phyloP scores from a whole-genome alignment of 1,284 basidiomycete species.

The Rhodotorula sp. region DNA sequence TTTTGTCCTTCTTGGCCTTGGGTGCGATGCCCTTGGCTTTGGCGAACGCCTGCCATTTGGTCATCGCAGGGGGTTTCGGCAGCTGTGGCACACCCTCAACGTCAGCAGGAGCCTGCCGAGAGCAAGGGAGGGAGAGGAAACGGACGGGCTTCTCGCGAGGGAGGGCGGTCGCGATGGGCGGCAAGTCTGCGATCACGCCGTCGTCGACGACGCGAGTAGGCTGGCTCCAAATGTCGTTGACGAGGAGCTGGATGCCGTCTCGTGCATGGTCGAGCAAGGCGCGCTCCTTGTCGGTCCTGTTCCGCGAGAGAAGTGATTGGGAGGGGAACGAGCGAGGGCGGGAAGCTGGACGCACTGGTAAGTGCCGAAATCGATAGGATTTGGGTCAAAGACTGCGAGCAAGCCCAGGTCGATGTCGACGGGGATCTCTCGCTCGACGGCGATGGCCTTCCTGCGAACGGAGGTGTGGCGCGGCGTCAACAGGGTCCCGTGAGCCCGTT shows the following conservation, averaged over 20 bases:
- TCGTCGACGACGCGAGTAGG: slow-evolving; percentile 73
- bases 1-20: slow-evolving; percentile 67
- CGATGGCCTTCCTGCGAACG: slow-evolving; percentile 60
- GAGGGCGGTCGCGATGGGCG: slow-evolving; percentile 68
- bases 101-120: neutral
- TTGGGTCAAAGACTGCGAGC: slow-evolving; percentile 81
- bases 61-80: slow-evolving; percentile 85
- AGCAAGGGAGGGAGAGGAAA: neutral
- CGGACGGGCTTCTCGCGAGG: slow-evolving; percentile 70
- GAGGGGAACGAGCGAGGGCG: neutral
- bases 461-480: neutral
- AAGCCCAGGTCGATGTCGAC: slow-evolving; percentile 79
- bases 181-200: slow-evolving; percentile 80
- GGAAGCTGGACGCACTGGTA: slow-evolving; percentile 61
- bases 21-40: slow-evolving; percentile 89
- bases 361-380: slow-evolving; percentile 73
- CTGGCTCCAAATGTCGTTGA: slow-evolving; percentile 75
- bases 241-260: slow-evolving; percentile 79
- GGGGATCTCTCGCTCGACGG: slow-evolving; percentile 74
- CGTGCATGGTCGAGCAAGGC: slow-evolving; percentile 77
- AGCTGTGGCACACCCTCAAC: slow-evolving; percentile 47
- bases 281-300: slow-evolving; percentile 70
- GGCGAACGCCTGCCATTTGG: slow-evolving; percentile 97
- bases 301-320: neutral
- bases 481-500: neutral